These are phyloP conservation scores for Adiantum capillusveneris DNA, from an alignment of 75 land plant species.

Conservation along the genomic window DNA sequence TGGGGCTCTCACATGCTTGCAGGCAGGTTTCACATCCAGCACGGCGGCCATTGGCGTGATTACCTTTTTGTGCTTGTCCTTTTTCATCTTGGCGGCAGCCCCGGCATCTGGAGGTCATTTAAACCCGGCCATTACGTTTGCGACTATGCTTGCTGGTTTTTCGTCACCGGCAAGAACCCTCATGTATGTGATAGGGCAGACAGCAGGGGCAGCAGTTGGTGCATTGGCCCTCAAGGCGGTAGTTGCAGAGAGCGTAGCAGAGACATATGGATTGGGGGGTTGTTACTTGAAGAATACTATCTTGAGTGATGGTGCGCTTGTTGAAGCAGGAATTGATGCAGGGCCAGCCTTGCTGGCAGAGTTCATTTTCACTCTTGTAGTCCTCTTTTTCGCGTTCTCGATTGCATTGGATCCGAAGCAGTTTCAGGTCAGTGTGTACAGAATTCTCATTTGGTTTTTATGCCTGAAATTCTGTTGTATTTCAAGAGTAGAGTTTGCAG, in stretches of 20 bases:
- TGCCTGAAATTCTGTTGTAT: too few relatives aligned
- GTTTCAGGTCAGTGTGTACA: constrained; percentile 4
- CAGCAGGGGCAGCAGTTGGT: constrained; percentile 28
- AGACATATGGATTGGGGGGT: constrained; percentile 23
- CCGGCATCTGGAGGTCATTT: constrained; percentile 49
- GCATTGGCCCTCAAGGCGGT: constrained; percentile 23
- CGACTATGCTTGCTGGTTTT: constrained; percentile 37
- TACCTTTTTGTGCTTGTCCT: constrained; percentile 16
- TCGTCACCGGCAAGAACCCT: constrained; percentile 22
- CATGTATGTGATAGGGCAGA: constrained; percentile 35
- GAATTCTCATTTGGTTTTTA: too few relatives aligned
- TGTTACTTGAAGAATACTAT: constrained; percentile 15
- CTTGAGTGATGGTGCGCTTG: constrained; percentile 8
- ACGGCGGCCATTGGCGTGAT: constrained; percentile 18
- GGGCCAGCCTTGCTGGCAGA: constrained; percentile 31
- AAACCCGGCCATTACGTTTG: constrained; percentile 35
- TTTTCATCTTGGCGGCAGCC: constrained; percentile 24
- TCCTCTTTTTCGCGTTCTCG: constrained; percentile 30
- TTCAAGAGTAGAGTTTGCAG: too few relatives aligned
- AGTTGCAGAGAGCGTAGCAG: constrained; percentile 7
- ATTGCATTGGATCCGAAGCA: constrained; percentile 28
- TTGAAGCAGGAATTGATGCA: constrained; percentile 9
- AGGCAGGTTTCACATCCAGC: constrained; percentile 14
- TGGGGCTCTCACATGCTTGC: constrained; percentile 22
- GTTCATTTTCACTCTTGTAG: constrained; percentile 26